Evolutionary conservation across 176 grass and related monocot genomes (phyloP), one percentile per base, ranked within the genome.

Genomic region (Eragrostis nindensis): DNA sequence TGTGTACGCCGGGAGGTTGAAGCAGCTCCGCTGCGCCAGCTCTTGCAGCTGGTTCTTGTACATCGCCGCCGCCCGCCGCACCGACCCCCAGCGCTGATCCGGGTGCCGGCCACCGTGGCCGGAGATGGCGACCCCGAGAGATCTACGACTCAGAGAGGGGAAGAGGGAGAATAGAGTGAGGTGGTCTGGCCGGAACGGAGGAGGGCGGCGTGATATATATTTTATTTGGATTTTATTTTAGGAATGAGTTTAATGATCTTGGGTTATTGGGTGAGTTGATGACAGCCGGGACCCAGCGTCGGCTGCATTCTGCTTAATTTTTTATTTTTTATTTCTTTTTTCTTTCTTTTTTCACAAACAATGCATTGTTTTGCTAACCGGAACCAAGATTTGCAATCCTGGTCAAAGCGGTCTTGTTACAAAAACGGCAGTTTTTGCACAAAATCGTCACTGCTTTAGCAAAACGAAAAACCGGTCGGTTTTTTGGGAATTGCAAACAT

Each of bases 1-100:
- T 46, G 97, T 99, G 73, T 99, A 99, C 16, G 97, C 92, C 81
- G 97, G 93, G 57, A 99, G 87, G 78, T 99, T 99, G 89, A 99
- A 99, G 97, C 97, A 96, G 80, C 97, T 99, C 79, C 93, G 91
- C 82, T 99, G 97, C 80, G 97, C 97, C 70, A 99, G 90, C 89
- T 99, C 97, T 89, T 99, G 96, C 62, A 99, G 77, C 86, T 99
- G 97, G 76, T 99, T 96, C 85, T 99, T 99, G 79, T 99, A 96
- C 93, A 96, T 96, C 86, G 76, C 88, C 55, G 52, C 68, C 22
- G 5, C 70, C 52, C 72, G 24, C 52, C 26, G n/a, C 66, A 4
- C 32, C 42, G n/a, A 24, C 1, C 21, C 5, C 50, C 82, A 61
- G 73, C 59, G 59, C 72, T 52, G 63, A 42, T 85, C 43, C 38